Percentiles rank a stretch among this genome's conserved stretches.
These are phyloP conservation scores for Coemansia sp. DNA, from an alignment of 192 early-diverging fungal species.

Conservation along the genomic window DNA sequence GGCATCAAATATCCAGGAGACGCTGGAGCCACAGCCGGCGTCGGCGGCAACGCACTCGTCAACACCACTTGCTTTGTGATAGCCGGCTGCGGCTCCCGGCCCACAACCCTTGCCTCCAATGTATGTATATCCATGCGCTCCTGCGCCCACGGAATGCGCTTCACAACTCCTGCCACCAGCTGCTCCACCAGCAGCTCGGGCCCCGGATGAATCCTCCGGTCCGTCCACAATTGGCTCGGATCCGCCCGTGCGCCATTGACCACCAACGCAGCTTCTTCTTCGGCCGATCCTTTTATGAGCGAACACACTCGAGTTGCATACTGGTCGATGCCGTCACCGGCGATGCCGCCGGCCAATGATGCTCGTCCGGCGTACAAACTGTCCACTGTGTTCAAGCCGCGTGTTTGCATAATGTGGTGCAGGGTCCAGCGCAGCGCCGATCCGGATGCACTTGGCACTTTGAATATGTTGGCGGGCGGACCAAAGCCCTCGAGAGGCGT, in stretches of 20 bases:
- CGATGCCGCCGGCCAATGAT: constrained; percentile 45
- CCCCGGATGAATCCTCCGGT: constrained; percentile 12
- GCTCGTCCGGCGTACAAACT: constrained; percentile 49
- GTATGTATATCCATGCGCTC: constrained; percentile 48
- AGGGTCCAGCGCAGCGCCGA: constrained; percentile 48
- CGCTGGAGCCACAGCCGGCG: background rate
- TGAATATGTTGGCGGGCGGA: constrained; percentile 26
- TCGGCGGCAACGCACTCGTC: background rate
- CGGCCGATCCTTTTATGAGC: constrained; percentile 40
- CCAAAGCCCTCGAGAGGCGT: constrained; percentile 43
- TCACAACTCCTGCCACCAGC: constrained; percentile 39
- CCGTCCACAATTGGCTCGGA: constrained; percentile 8
- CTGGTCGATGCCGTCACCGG: constrained; percentile 45
- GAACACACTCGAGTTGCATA: constrained; percentile 48
- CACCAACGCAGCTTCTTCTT: constrained; percentile 46
- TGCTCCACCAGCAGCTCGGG: constrained; percentile 38
- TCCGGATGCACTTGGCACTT: constrained; percentile 35
- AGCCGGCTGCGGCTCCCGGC: constrained; percentile 28
- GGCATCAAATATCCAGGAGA: background rate
- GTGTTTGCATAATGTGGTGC: constrained; percentile 49
- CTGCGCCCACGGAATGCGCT: constrained; percentile 53
- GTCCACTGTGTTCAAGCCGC: constrained; percentile 28
- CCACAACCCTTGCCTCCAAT: constrained; percentile 33
- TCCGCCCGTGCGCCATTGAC: constrained; percentile 34
- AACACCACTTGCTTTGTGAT: constrained; percentile 5